Percentiles rank a stretch among this genome's conserved stretches.
Evolutionary conservation across 331 rosid genomes (phyloP).

Genomic region (Malus hybrid): DNA sequence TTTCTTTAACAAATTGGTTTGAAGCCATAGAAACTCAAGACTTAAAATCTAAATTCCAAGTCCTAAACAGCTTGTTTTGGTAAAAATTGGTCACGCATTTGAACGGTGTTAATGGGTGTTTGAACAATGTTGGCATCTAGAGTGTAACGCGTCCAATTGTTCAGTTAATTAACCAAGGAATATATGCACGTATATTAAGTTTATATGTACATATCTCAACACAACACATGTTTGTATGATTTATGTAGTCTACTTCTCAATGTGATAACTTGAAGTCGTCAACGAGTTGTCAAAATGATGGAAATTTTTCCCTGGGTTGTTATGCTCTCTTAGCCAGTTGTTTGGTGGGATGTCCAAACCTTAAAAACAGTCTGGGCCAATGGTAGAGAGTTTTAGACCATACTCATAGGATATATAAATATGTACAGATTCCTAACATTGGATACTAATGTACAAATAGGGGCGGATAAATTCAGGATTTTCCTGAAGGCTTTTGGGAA

Average conservation of each 20-base stretch:
- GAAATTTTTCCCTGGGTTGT: no score
- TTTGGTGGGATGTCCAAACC: no score
- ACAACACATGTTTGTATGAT: background rate
- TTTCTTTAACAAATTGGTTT: background rate
- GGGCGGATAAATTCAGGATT: background rate
- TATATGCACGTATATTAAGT: background rate
- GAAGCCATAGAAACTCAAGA: background rate
- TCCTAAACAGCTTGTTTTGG: background rate
- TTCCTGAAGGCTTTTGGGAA: background rate
- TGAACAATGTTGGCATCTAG: background rate
- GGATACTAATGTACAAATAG: no score
- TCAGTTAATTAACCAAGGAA: background rate
- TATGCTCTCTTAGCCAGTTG: no score
- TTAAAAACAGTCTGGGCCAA: no score
- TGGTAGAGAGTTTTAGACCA: no score
- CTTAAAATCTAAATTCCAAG: background rate
- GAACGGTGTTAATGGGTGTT: background rate
- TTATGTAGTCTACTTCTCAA: background rate
- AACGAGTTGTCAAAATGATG: no score
- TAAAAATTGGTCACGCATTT: background rate
- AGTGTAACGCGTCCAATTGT: background rate
- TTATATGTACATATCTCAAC: background rate
- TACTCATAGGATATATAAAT: no score
- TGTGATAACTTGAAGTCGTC: no score
- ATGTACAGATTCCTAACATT: no score